Evolutionary conservation across 2,329 filamentous ascomycete genomes (phyloP).

Genomic region (Alternaria consortialis): DNA sequence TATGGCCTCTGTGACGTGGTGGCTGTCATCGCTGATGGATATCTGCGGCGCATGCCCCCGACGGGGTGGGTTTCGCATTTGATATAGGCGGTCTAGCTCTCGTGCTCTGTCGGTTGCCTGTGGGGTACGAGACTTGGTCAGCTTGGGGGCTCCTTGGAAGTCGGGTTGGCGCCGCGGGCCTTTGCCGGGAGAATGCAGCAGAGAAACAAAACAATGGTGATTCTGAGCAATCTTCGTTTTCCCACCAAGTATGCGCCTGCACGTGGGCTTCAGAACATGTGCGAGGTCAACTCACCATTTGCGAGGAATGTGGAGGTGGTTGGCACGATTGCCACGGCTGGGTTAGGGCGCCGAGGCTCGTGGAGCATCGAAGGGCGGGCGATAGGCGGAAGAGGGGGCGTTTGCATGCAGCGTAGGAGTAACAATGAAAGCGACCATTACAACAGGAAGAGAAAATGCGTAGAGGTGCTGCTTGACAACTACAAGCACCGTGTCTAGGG

Average conservation of each 20-base stretch:
- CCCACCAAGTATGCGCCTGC: background rate
- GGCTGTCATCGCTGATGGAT: slow-evolving; percentile 84
- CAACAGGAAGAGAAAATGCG: slow-evolving; percentile 15
- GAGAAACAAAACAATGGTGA: slow-evolving; percentile 3
- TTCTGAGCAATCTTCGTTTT: background rate
- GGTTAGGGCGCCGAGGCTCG: slow-evolving; percentile 19
- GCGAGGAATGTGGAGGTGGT: slow-evolving; percentile 30
- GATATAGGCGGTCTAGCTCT: slow-evolving; percentile 59
- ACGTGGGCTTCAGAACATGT: background rate
- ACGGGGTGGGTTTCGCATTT: slow-evolving; percentile 61
- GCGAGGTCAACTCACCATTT: slow-evolving; percentile 32
- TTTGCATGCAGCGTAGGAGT: slow-evolving; percentile 15
- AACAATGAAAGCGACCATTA: slow-evolving; percentile 19
- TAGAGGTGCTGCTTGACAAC: slow-evolving; percentile 12
- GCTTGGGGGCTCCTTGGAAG: slow-evolving; percentile 22
- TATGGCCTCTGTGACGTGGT: slow-evolving; percentile 95
- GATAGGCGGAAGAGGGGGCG: slow-evolving; percentile 12
- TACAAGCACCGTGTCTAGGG: slow-evolving; percentile 9
- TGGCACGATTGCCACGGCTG: slow-evolving; percentile 29
- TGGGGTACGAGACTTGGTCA: slow-evolving; percentile 36
- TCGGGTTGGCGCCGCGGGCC: slow-evolving; percentile 13
- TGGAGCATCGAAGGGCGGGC: slow-evolving; percentile 23
- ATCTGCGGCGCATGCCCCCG: slow-evolving; percentile 68
- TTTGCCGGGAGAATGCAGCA: slow-evolving; percentile 14
- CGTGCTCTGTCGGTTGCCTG: slow-evolving; percentile 54